Percentiles rank a stretch among this genome's conserved stretches.
phyloP scores from a whole-genome alignment of 2,329 filamentous ascomycete genomes.

The Thelonectria discophora region DNA sequence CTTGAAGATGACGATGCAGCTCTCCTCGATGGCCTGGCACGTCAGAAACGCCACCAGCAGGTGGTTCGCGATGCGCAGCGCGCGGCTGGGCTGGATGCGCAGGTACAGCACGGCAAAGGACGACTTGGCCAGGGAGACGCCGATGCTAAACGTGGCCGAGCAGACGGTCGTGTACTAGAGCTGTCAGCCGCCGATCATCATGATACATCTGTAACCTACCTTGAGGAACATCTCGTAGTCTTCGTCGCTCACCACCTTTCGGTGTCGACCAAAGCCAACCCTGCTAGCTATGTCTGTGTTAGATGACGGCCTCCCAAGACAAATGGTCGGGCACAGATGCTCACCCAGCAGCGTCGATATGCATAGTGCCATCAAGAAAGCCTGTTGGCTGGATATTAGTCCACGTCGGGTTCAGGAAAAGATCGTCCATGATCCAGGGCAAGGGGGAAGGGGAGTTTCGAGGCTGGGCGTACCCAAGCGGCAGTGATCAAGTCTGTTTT shows the following conservation, averaged over 20 bases:
- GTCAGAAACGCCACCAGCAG: constrained; percentile 40
- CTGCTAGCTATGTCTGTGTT: constrained; percentile 19
- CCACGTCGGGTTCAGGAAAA: neutral
- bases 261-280: constrained; percentile 25
- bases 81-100: constrained; percentile 41
- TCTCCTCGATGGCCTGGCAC: constrained; percentile 45
- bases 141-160: constrained; percentile 44
- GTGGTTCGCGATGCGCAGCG: constrained; percentile 43
- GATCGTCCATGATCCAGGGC: neutral
- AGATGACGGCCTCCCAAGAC: constrained; percentile 1
- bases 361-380: constrained; percentile 21
- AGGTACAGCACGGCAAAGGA: constrained; percentile 47
- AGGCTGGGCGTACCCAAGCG: constrained; percentile 23
- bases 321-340: neutral
- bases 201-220: neutral
- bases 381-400: constrained; percentile 17
- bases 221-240: constrained; percentile 25
- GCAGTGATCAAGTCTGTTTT: constrained; percentile 22
- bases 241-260: neutral
- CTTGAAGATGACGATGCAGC: constrained; percentile 40
- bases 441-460: too few relatives aligned
- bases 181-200: neutral
- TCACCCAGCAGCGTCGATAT: constrained; percentile 22
- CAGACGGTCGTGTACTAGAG: constrained; percentile 33
- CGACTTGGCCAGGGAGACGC: constrained; percentile 43